Base-by-base conservation (phyloP, 2,329 filamentous ascomycete genomes). In the Biscogniauxia marginata region DNA sequence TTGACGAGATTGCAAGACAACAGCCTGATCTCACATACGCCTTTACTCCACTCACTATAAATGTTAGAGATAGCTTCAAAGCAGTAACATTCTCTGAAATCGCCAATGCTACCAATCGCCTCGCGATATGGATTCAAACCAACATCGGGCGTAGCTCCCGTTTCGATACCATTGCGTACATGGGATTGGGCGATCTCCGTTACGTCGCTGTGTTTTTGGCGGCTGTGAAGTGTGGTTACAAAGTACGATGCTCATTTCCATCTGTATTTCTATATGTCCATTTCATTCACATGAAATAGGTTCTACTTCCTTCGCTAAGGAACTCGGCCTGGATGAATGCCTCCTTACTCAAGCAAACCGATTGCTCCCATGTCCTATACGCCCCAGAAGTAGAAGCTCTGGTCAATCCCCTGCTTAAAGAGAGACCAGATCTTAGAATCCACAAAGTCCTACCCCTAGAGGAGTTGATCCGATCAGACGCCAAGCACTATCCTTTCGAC, bases 161-260 rank as follows among this genome's bases (percentile, higher is more conserved):
- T 13, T 59, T 59, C 21, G 57, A 51, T 16, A 52, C 50, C 9
- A 46, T 59, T 43, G 57, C 57, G 11, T 59, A 59, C 46, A 45
- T 59, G 20, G 57, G 57, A 19, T 49, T 54, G n/a, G 50, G 46
- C 8, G 57, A 59, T 39, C 16, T 59, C 1, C 53, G 57, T 18
- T 59, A 59, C 44, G 57, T 54, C 18, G 49, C 51, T 24, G 52
- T 51, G 16, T 50, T 59, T 13, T 46, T 56, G 46, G 57, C 53
- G 19, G 57, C 53, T 4, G 50, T 59, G 18, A 56, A 56, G 25
- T 51, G 50, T 43, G 57, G 57, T 20, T 53, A 53, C 47, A 49
- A 53, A 46, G 54, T 57, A 44, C 23, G 44, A 39, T 7, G n/a
- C 24, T 48, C 21, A 43, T 24, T 24, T 18, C 19, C 16, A 49